Base-by-base conservation (phyloP, 2,329 filamentous ascomycete species). In the Juglanconis juglandina region DNA sequence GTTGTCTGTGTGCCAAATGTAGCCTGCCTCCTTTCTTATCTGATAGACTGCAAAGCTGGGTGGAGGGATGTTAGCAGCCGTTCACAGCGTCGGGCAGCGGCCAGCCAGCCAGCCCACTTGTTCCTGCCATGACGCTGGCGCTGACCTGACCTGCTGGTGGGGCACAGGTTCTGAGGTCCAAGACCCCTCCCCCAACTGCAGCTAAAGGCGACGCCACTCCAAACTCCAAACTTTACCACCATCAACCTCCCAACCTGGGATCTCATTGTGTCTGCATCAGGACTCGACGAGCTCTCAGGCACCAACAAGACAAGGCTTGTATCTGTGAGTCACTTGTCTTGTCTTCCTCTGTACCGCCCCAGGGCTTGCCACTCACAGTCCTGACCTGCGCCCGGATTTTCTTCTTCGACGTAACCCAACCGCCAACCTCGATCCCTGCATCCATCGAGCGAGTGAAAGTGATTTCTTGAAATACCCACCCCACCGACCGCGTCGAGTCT, bases 121-220 rank as follows among this genome's bases (percentile, higher is more conserved):
- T 24, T 24, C 24, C 24, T 42, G 39, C 44, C 53, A 56, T 42
- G 46, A 56, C 46, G 53, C 17, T 37, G 33, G 2, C 24, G 24
- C 24, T 24, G 24, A 24, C 24, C 24, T 24, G 24, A 24, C 24
- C 24, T 73, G 64, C 10, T 52, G 46, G 73, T 75, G 75, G 75
- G 75, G 74, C 71, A 67, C 62, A 68, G 75, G 75, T 73, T 76
- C 39, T 4, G n/a, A 42, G 10, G 39, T 4, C 5, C 39, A 42
- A 5, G 10, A 42, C 39, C 39, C 39, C 39, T 42, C 39, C 10
- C 39, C 10, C 39, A 42, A 42, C 2, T 3, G n/a, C 39, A 24
- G 24, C 24, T 24, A 24, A 24, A 24, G 24, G 24, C n/a, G 11
- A 42, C 52, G 52, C 52, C 39, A 46, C 39, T 10, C 7, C 48